phyloP scores from a whole-genome alignment of 2,329 filamentous ascomycete species.

The Aaosphaeria arxii region DNA sequence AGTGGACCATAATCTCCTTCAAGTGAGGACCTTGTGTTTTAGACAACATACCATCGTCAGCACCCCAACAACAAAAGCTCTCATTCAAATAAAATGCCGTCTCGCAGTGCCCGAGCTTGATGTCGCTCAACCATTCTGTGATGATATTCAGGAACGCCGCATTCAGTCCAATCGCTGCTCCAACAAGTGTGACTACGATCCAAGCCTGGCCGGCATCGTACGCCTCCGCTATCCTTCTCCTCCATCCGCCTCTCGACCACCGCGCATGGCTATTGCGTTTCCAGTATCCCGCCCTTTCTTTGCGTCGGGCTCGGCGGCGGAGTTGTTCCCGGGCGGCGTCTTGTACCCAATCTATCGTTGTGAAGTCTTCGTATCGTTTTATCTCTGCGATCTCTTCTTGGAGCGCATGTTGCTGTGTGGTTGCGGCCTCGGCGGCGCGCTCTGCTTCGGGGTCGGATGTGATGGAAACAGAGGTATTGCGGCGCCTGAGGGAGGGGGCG shows the following conservation, averaged over 20 bases:
- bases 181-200: conserved; percentile 94
- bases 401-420: conserved; percentile 61
- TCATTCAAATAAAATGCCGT: conserved; percentile 97
- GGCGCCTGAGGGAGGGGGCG: conserved; percentile 52
- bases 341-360: conserved; percentile 98
- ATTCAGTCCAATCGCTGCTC: conserved; percentile 88
- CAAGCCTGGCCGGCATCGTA: conserved; percentile 97
- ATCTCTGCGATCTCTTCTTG: conserved; percentile 97
- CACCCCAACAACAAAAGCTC: conserved; percentile 96
- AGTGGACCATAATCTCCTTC: not conserved
- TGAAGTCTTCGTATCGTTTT: conserved; percentile 98
- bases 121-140: conserved; percentile 94
- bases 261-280: conserved; percentile 57
- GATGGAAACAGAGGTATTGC: conserved; percentile 66
- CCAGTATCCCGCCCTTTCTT: conserved; percentile 69
- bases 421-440: conserved; percentile 42
- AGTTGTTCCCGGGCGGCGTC: conserved; percentile 90
- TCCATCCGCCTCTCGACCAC: conserved; percentile 67
- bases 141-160: conserved; percentile 92
- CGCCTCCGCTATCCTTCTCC: conserved; percentile 74
- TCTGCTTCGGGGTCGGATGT: conserved; percentile 61
- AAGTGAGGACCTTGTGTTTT: too few species aligned
- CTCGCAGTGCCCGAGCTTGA: conserved; percentile 93
- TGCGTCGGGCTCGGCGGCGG: conserved; percentile 71
- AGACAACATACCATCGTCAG: conserved; percentile 65